Base-by-base conservation (phyloP, 164 flowering plant genomes). In the Echeveria elegans region DNA sequence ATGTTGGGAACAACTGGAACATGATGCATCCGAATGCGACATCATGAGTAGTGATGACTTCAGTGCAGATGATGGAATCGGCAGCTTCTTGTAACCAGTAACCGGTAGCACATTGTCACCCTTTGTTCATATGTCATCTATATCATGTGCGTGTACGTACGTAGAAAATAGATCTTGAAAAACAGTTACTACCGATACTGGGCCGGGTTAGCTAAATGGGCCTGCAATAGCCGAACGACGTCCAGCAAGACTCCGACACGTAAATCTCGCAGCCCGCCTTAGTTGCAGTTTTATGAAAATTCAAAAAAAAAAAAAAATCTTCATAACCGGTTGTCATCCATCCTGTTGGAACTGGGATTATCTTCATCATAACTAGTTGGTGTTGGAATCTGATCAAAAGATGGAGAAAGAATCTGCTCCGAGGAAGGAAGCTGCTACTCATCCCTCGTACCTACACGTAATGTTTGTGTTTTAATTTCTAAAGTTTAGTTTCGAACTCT, bases 1-100 rank as follows among this genome's bases (percentile, higher is more conserved):
- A 45, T 84, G 83, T 65, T 81, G 84, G 68, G 83, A 85, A 61
- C 93, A 85, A 63, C 81, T 79, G 77, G 91, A 85, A 61, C 92
- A 86, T 74, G 88, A 86, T 71, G 78, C 82, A 23, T 36, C 77
- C 58, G 83, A 83, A 50, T 90, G 92, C 69, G 85, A 87, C 56
- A 62, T 86, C 64, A 71, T 81, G 75, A 85, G 72, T 66, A 84
- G 82, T 67, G 79, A 77, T 65, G 78, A 77, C 69, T 45, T 87
- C 70, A 81, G 72, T 74, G 83, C 77, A 32, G 83, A 83, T 70
- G 83, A 72, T 3, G 68, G 83, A 7, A 34, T 34, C 37, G 7
- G 37, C 21, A 93, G 91, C 29, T 86, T 78, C 75, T 58, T 86
- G 68, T 86, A 81, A n/a, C n/a, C n/a, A n/a, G n/a, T n/a, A n/a